Evolutionary conservation across 371 early-diverging fungal genomes (phyloP).

Genomic region (Actinomortierella ambigua): DNA sequence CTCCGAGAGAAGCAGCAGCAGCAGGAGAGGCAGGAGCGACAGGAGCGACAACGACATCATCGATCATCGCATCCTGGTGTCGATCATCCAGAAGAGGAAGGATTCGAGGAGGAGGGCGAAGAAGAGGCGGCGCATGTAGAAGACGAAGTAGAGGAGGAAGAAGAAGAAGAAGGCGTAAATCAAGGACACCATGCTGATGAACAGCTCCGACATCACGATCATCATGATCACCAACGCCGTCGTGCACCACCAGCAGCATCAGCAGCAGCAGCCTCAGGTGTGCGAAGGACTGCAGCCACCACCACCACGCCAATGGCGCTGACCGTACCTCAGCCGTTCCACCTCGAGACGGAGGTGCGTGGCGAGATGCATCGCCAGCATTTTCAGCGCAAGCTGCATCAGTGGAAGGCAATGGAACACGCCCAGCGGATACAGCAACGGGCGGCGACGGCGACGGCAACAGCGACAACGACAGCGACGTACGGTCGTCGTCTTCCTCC

Average conservation of each 20-base stretch:
- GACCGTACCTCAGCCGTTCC: constrained; percentile 34
- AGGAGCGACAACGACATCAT: too few species aligned
- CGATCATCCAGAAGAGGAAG: too few species aligned
- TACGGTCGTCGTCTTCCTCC: too few species aligned
- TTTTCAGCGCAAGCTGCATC: constrained; percentile 18
- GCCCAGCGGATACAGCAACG: constrained; percentile 12
- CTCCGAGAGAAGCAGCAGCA: not conserved
- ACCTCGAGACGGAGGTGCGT: constrained; percentile 22
- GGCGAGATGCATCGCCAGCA: constrained; percentile 27
- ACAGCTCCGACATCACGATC: not conserved
- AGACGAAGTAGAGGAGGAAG: not conserved
- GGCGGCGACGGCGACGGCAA: too few species aligned
- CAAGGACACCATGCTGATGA: not conserved
- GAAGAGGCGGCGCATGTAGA: not conserved
- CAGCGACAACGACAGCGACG: too few species aligned
- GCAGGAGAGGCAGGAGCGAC: constrained; percentile 6
- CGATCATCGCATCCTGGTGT: too few species aligned
- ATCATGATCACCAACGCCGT: not conserved
- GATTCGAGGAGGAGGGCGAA: too few species aligned
- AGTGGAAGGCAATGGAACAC: constrained; percentile 33
- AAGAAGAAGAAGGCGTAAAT: not conserved
- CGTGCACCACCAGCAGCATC: not conserved
- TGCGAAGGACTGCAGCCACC: not conserved
- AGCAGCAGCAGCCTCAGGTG: not conserved
- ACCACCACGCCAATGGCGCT: constrained; percentile 6